Conservation (phyloP, 768 basidiomycete species). For the Lyophyllum shimeji region DNA sequence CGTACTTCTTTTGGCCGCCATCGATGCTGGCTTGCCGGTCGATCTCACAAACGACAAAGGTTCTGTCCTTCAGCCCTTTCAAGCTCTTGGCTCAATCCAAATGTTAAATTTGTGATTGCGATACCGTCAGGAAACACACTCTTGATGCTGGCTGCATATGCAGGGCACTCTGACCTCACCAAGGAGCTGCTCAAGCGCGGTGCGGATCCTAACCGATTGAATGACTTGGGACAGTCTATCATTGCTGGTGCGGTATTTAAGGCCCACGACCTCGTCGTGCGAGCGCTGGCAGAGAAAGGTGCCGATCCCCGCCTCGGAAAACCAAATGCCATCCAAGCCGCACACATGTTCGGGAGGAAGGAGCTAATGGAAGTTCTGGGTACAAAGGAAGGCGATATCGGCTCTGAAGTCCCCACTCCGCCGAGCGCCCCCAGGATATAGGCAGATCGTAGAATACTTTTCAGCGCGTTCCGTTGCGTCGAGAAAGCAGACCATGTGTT, state of each 20-base stretch:
- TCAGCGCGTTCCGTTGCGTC: neutral
- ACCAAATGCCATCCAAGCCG: conserved; percentile 69
- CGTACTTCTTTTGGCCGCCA: conserved; percentile 52
- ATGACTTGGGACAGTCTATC: conserved; percentile 72
- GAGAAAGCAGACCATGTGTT: neutral
- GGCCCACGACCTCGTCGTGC: conserved; percentile 60
- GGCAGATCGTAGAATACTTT: neutral
- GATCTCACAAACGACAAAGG: conserved; percentile 77
- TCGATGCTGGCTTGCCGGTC: conserved; percentile 67
- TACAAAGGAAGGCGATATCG: conserved; percentile 54
- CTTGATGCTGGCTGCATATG: conserved; percentile 77
- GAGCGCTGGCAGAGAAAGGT: conserved; percentile 48
- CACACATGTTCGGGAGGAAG: conserved; percentile 63
- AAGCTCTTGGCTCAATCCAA: neutral
- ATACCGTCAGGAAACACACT: conserved; percentile 63
- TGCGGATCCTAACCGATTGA: conserved; percentile 67
- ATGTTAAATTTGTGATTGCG: neutral
- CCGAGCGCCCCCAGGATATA: conserved; percentile 15
- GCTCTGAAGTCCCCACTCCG: conserved; percentile 35
- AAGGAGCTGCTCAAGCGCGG: conserved; percentile 52
- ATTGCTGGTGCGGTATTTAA: conserved; percentile 82
- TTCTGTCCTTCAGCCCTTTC: conserved; percentile 21
- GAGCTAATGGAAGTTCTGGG: conserved; percentile 59
- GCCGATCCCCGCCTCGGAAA: conserved; percentile 67
- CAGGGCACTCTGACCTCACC: conserved; percentile 58